Evolutionary conservation across 1,284 basidiomycete genomes (phyloP).

Genomic region (Crepidotus sp.): DNA sequence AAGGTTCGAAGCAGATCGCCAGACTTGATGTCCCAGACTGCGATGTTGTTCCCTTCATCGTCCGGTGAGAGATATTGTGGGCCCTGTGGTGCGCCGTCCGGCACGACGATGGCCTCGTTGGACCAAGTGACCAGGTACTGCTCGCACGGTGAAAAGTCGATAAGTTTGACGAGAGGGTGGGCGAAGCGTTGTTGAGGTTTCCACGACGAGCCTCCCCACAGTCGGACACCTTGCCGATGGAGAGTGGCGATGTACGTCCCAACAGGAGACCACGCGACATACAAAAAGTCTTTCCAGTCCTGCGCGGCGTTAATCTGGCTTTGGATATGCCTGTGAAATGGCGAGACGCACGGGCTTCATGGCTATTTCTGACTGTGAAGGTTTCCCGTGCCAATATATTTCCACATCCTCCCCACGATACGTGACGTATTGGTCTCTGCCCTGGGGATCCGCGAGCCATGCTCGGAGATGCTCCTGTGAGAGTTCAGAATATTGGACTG

Average conservation of each 20-base stretch:
- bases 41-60: slow-evolving; percentile 96
- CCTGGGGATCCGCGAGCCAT: slow-evolving; percentile 89
- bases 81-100: slow-evolving; percentile 74
- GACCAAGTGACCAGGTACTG: slow-evolving; percentile 98
- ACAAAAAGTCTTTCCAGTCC: slow-evolving; percentile 93
- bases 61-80: slow-evolving; percentile 85
- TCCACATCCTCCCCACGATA: slow-evolving; percentile 90
- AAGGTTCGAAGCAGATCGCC: slow-evolving; percentile 92
- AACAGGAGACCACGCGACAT: slow-evolving; percentile 94
- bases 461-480: slow-evolving; percentile 86
- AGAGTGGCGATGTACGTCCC: slow-evolving; percentile 93
- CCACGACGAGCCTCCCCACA: slow-evolving; percentile 93
- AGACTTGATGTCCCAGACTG: slow-evolving; percentile 96
- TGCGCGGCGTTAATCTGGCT: slow-evolving; percentile 25
- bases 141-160: slow-evolving; percentile 98
- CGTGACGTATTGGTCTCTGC: slow-evolving; percentile 94
- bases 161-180: slow-evolving; percentile 90
- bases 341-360: slow-evolving; percentile 55
- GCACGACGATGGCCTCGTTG: slow-evolving; percentile 86
- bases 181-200: slow-evolving; percentile 84
- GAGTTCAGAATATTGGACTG: slow-evolving; percentile 7
- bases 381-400: slow-evolving; percentile 91
- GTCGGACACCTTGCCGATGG: slow-evolving; percentile 90
- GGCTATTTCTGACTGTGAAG: slow-evolving; percentile 79
- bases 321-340: slow-evolving; percentile 5